These are phyloP conservation scores for Cytospora mali DNA, from an alignment of 2,329 filamentous ascomycete species.

Conservation along the genomic window DNA sequence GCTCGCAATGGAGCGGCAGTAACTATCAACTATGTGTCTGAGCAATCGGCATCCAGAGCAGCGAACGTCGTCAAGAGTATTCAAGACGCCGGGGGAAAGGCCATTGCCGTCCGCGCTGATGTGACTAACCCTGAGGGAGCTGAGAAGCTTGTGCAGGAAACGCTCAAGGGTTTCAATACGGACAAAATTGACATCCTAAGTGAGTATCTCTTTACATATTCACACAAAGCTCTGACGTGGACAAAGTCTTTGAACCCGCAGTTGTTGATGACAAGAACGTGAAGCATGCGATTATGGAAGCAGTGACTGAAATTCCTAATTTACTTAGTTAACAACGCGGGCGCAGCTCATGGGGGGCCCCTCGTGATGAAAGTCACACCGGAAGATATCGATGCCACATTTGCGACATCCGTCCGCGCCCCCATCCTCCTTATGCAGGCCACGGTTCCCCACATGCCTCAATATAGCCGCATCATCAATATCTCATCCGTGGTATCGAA, in stretches of 20 bases:
- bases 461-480: conserved; percentile 40
- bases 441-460: conserved; percentile 40
- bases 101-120: conserved; percentile 39
- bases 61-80: conserved; percentile 36
- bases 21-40: conserved; percentile 44
- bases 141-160: conserved; percentile 38
- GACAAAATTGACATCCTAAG: conserved; percentile 47
- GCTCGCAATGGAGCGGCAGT: conserved; percentile 47
- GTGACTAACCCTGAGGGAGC: conserved; percentile 39
- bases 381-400: conserved; percentile 35
- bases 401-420: conserved; percentile 40
- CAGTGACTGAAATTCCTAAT: background rate
- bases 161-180: conserved; percentile 38
- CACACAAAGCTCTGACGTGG: too few relatives aligned
- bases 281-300: background rate
- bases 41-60: conserved; percentile 37
- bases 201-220: conserved; percentile 26
- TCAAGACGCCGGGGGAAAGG: conserved; percentile 36
- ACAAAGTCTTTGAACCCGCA: too few relatives aligned
- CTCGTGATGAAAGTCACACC: conserved; percentile 32
- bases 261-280: too few relatives aligned
- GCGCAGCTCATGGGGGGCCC: conserved; percentile 28
- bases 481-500: conserved; percentile 36
- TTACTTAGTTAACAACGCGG: conserved; percentile 44
- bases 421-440: conserved; percentile 41